phyloP scores from a whole-genome alignment of 1,284 basidiomycete species.

The Amylostereum areolatum region DNA sequence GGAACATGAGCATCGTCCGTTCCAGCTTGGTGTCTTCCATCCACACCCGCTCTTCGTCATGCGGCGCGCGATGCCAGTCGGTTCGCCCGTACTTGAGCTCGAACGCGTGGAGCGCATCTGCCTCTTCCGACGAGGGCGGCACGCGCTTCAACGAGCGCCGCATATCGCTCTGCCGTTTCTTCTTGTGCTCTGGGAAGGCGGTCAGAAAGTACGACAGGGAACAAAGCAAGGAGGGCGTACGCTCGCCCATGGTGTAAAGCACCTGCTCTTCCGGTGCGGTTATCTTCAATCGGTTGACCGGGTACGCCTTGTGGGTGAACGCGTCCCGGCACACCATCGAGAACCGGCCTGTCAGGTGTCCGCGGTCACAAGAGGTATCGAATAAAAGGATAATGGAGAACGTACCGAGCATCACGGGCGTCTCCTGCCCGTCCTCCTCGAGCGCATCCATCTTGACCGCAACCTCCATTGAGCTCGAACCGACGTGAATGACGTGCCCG shows the following conservation, averaged over 20 bases:
- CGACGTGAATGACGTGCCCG: slow-evolving; percentile 78
- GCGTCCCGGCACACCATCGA: slow-evolving; percentile 82
- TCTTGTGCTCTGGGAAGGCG: slow-evolving; percentile 38
- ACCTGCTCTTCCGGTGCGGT: slow-evolving; percentile 57
- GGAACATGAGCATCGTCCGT: slow-evolving; percentile 78
- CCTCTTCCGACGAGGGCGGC: slow-evolving; percentile 67
- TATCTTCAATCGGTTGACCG: slow-evolving; percentile 61
- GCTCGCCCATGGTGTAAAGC: slow-evolving; percentile 63
- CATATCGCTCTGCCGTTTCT: slow-evolving; percentile 44
- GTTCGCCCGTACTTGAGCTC: slow-evolving; percentile 56
- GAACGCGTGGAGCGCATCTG: slow-evolving; percentile 59
- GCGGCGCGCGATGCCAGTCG: slow-evolving; percentile 18
- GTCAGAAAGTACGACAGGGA: slow-evolving; percentile 21
- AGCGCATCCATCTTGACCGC: slow-evolving; percentile 77
- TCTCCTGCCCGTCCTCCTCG: slow-evolving; percentile 36
- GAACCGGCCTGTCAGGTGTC: slow-evolving; percentile 48
- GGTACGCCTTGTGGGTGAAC: slow-evolving; percentile 54
- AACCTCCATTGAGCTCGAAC: slow-evolving; percentile 75
- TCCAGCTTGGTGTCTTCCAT: slow-evolving; percentile 63
- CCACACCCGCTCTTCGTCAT: slow-evolving; percentile 46
- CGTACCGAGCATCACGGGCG: slow-evolving; percentile 64
- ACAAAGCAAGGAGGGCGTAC: slow-evolving; percentile 28
- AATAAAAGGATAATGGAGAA: slow-evolving; percentile 5
- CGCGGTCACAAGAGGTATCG: neutral
- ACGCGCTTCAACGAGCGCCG: slow-evolving; percentile 60